phyloP scores from a whole-genome alignment of 2,329 filamentous ascomycete species.

The Rachicladosporium sp. region DNA sequence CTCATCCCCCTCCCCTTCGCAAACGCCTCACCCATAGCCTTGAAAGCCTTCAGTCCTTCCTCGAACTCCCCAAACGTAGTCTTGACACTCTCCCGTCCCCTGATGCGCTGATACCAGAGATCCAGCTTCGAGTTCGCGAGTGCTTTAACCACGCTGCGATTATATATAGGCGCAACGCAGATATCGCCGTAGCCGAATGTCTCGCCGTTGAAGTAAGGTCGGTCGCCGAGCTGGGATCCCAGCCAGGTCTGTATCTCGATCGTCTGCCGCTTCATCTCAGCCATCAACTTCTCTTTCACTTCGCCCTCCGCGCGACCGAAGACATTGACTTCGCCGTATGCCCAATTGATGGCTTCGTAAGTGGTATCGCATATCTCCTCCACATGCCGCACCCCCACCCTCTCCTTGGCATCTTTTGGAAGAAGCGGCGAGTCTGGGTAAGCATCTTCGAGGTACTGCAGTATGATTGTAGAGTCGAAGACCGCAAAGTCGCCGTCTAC shows the following conservation, averaged over 20 bases:
- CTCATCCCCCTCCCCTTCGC: too few relatives aligned
- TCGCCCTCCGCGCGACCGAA: constrained; percentile 13
- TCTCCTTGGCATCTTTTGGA: constrained; percentile 9
- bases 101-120: too few relatives aligned
- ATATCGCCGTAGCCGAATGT: constrained; percentile 19
- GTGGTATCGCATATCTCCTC: constrained; percentile 20
- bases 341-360: constrained; percentile 23
- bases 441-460: too few relatives aligned
- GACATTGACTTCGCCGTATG: constrained; percentile 14
- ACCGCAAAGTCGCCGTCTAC: too few relatives aligned
- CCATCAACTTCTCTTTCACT: constrained; percentile 14
- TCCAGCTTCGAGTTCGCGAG: too few relatives aligned
- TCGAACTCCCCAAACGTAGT: too few relatives aligned
- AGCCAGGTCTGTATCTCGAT: constrained; percentile 16
- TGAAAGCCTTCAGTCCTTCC: too few relatives aligned
- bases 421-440: constrained; percentile 12
- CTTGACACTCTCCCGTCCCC: too few relatives aligned
- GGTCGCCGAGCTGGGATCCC: constrained; percentile 12
- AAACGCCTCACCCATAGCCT: too few relatives aligned
- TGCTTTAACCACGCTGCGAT: too few relatives aligned
- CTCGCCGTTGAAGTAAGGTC: constrained; percentile 18
- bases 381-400: constrained; percentile 18
- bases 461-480: too few relatives aligned
- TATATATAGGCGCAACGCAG: too few relatives aligned
- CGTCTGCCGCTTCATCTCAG: constrained; percentile 16